These are phyloP conservation scores for Emiliania huxleyi DNA, from an alignment of 78 protist genomes.

Conservation along the genomic window DNA sequence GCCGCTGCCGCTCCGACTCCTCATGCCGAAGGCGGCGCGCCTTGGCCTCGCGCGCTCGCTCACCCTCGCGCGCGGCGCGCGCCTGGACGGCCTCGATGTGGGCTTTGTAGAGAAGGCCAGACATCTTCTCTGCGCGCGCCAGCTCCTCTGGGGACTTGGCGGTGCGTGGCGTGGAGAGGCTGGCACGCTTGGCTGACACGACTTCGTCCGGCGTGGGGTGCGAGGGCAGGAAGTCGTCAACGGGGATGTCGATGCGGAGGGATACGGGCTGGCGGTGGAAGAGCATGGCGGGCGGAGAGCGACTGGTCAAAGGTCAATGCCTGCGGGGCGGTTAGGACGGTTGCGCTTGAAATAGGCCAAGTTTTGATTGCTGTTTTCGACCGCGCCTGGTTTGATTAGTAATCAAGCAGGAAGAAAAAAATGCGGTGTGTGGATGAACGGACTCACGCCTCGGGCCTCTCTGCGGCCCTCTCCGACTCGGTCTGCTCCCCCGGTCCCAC, in stretches of 20 bases:
- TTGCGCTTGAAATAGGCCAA: too few species aligned
- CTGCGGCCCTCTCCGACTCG: too few species aligned
- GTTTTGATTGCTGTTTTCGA: too few species aligned
- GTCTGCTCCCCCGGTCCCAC: too few species aligned
- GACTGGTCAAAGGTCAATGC: too few species aligned
- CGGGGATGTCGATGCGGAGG: background rate
- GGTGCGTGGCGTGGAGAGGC: background rate
- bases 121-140: background rate
- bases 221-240: background rate
- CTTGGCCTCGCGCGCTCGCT: background rate
- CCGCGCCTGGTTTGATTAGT: too few species aligned
- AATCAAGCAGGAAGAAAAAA: too few species aligned
- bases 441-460: too few species aligned
- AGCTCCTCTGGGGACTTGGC: background rate
- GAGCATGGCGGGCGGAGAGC: too few species aligned
- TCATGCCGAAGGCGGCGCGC: background rate
- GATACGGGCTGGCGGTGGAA: too few species aligned
- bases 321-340: too few species aligned
- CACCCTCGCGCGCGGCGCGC: background rate
- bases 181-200: background rate
- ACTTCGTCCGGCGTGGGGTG: background rate
- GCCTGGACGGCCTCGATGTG: background rate
- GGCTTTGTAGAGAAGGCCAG: background rate
- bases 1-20: background rate
- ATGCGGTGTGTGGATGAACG: too few species aligned